phyloP scores from a whole-genome alignment of 2,329 filamentous ascomycete species.

The Macrophomina tecta region DNA sequence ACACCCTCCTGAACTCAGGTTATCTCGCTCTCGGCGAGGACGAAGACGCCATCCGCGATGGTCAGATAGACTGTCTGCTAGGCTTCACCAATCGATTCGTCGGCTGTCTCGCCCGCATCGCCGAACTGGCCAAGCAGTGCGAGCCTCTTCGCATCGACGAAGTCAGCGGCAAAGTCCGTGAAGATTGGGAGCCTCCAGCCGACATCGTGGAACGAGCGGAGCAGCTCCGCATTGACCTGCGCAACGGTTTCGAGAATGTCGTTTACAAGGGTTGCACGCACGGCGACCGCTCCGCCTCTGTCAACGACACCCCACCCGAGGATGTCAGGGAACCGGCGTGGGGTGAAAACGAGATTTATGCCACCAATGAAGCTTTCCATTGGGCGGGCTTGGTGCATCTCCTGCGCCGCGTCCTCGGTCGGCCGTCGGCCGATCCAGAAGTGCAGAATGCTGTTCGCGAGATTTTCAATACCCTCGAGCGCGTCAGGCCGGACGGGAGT shows the following conservation, averaged over 20 bases:
- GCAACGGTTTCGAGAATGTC: conserved; percentile 55
- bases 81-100: conserved; percentile 78
- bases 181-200: conserved; percentile 64
- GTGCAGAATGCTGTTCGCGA: conserved; percentile 69
- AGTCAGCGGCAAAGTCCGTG: conserved; percentile 51
- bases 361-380: conserved; percentile 27
- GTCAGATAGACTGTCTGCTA: conserved; percentile 79
- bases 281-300: conserved; percentile 39
- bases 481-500: conserved; percentile 68
- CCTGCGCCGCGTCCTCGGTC: conserved; percentile 73
- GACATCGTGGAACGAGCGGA: conserved; percentile 64
- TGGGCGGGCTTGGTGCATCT: conserved; percentile 70
- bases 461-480: conserved; percentile 67
- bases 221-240: conserved; percentile 66
- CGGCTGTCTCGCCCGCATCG: conserved; percentile 73
- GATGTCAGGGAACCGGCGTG: conserved; percentile 51
- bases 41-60: conserved; percentile 58
- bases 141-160: conserved; percentile 67
- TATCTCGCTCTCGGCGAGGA: conserved; percentile 47
- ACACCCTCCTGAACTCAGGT: conserved; percentile 48
- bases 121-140: conserved; percentile 71
- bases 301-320: conserved; percentile 34
- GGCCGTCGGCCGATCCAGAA: conserved; percentile 60
- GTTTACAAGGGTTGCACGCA: conserved; percentile 49
- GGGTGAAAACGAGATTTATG: conserved; percentile 51